phyloP scores from a whole-genome alignment of 768 basidiomycete species.

The Lentinus tigrinus region DNA sequence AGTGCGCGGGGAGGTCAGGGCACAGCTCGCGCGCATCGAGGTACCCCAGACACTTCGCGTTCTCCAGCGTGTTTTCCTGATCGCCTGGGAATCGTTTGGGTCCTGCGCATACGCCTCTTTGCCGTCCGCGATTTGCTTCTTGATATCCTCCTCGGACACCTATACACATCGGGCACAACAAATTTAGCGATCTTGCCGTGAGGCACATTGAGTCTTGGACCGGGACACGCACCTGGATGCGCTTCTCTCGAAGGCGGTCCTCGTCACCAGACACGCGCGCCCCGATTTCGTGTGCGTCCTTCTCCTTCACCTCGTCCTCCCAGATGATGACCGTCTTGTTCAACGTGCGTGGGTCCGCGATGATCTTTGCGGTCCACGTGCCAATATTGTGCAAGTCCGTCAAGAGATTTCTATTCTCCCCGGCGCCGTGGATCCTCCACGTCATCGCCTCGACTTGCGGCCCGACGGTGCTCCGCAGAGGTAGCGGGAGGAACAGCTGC shows the following conservation, averaged over 20 bases:
- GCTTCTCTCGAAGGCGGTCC: not conserved
- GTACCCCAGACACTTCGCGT: not conserved
- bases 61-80: not conserved
- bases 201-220: no score
- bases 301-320: slow-evolving; percentile 23
- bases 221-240: slow-evolving; percentile 10
- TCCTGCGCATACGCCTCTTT: not conserved
- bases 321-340: slow-evolving; percentile 25
- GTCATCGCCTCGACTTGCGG: not conserved
- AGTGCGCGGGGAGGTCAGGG: no score
- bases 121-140: no score
- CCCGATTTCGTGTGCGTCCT: slow-evolving; percentile 20
- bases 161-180: no score
- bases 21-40: not conserved
- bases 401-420: not conserved
- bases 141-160: no score
- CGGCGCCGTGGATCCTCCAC: not conserved
- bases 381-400: slow-evolving; percentile 25
- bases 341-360: slow-evolving; percentile 28
- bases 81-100: not conserved
- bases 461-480: not conserved
- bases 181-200: no score
- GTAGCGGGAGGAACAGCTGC: slow-evolving; percentile 14
- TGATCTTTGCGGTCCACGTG: slow-evolving; percentile 25
- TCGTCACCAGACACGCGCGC: slow-evolving; percentile 23